These are phyloP conservation scores for Bretziella fagacearum DNA, from an alignment of 2,329 filamentous ascomycete genomes.

Conservation along the genomic window DNA sequence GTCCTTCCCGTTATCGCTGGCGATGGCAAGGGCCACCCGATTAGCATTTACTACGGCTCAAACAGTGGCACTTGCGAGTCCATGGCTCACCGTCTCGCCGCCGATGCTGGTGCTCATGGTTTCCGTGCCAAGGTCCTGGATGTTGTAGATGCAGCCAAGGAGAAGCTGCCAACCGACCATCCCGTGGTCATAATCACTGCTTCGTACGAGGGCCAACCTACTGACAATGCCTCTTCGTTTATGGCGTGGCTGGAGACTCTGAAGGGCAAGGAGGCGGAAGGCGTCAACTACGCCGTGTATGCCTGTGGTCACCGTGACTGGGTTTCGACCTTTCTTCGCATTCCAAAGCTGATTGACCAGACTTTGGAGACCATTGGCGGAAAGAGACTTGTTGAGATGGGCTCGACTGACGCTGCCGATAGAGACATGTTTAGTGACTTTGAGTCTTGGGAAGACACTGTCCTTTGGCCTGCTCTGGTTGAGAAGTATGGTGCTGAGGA, in stretches of 20 bases:
- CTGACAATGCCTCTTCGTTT: slow-evolving; percentile 55
- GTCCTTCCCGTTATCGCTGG: not conserved
- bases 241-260: slow-evolving; percentile 45
- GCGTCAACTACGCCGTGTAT: slow-evolving; percentile 50
- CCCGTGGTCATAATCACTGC: slow-evolving; percentile 52
- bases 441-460: slow-evolving; percentile 48
- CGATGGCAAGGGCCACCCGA: slow-evolving; percentile 22
- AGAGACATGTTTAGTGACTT: slow-evolving; percentile 52
- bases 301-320: slow-evolving; percentile 43
- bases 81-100: slow-evolving; percentile 45
- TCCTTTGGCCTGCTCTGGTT: slow-evolving; percentile 33
- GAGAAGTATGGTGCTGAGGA: slow-evolving; percentile 30
- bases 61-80: slow-evolving; percentile 61
- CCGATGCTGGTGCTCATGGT: slow-evolving; percentile 40
- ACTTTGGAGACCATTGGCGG: slow-evolving; percentile 27
- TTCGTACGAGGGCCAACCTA: slow-evolving; percentile 57
- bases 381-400: slow-evolving; percentile 27
- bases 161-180: slow-evolving; percentile 39
- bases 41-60: slow-evolving; percentile 57
- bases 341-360: slow-evolving; percentile 46
- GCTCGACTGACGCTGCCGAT: slow-evolving; percentile 41
- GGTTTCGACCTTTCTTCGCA: slow-evolving; percentile 45
- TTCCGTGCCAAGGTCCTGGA: slow-evolving; percentile 37
- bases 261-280: slow-evolving; percentile 33
- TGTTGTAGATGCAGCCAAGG: slow-evolving; percentile 43